phyloP scores from a whole-genome alignment of 768 basidiomycete genomes.

The Xanthoconium purpureum region DNA sequence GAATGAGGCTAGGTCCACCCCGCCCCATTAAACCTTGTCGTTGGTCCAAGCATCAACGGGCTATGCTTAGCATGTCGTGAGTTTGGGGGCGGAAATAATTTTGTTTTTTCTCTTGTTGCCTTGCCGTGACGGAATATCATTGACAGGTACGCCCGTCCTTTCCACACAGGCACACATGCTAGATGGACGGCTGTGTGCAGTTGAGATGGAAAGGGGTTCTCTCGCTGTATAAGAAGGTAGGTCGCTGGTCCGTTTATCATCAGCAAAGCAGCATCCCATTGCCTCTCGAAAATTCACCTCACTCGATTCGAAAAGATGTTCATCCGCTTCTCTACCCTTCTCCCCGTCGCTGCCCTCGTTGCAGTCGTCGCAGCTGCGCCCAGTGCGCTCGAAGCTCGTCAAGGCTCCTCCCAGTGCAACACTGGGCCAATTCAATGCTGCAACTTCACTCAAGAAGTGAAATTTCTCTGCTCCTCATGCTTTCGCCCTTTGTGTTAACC shows the following conservation, averaged over 20 bases:
- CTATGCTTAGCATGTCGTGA: not conserved
- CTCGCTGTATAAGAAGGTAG: constrained; percentile 8
- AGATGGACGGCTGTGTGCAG: not conserved
- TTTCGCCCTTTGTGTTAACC: not conserved
- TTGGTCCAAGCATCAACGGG: too few relatives aligned
- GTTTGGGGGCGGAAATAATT: not conserved
- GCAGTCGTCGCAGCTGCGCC: not conserved
- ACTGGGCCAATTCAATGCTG: constrained; percentile 11
- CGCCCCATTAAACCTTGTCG: not conserved
- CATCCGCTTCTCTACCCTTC: constrained; percentile 1
- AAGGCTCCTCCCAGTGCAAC: not conserved
- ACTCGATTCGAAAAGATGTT: constrained; percentile 2
- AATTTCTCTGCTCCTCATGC: not conserved
- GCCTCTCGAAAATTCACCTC: not conserved
- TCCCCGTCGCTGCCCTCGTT: constrained; percentile 12
- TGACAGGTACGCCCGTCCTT: not conserved
- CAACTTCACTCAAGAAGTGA: not conserved
- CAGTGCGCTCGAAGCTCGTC: too few relatives aligned
- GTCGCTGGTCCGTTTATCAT: not conserved
- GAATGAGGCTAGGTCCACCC: not conserved
- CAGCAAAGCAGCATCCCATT: not conserved
- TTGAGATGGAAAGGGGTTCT: too few relatives aligned
- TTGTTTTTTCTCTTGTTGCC: not conserved
- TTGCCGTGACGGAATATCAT: not conserved
- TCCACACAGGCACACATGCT: not conserved